These are phyloP conservation scores for Botrytis fabae DNA, from an alignment of 2,329 filamentous ascomycete species.

Conservation along the genomic window DNA sequence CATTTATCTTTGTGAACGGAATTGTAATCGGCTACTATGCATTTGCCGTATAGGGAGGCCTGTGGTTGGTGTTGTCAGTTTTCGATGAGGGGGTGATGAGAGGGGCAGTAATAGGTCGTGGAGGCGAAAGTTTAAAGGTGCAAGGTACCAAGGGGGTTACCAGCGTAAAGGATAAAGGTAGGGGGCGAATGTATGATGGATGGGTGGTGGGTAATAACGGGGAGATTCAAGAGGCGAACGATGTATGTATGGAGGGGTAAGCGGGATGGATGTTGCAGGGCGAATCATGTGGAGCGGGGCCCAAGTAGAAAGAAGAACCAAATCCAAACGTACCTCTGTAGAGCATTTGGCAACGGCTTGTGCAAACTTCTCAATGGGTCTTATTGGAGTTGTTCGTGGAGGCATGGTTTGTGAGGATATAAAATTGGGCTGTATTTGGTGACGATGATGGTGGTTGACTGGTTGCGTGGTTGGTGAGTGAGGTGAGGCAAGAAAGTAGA, in stretches of 20 bases:
- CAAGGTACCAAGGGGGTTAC: background rate
- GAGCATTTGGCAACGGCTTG: constrained; percentile 65
- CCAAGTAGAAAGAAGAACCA: background rate
- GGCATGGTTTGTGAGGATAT: constrained; percentile 36
- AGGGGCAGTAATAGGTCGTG: background rate
- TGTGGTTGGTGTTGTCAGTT: constrained; percentile 43
- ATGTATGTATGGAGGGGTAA: background rate
- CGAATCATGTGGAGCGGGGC: background rate
- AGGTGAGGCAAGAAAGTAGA: background rate
- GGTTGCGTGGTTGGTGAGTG: no score
- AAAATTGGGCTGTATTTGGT: background rate
- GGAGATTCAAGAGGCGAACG: background rate
- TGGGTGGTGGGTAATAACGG: background rate
- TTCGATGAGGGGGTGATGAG: background rate
- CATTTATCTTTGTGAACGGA: constrained; percentile 91
- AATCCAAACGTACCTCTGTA: constrained; percentile 54
- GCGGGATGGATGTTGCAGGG: background rate
- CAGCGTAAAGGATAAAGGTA: constrained; percentile 11
- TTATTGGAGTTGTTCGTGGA: constrained; percentile 42
- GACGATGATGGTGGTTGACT: background rate
- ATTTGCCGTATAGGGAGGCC: constrained; percentile 87
- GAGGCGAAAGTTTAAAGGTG: background rate
- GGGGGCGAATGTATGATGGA: background rate
- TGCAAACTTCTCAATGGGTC: constrained; percentile 70
- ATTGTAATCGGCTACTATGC: constrained; percentile 87